These are phyloP conservation scores for Russula sp. DNA, from an alignment of 768 basidiomycete genomes.

Conservation along the genomic window DNA sequence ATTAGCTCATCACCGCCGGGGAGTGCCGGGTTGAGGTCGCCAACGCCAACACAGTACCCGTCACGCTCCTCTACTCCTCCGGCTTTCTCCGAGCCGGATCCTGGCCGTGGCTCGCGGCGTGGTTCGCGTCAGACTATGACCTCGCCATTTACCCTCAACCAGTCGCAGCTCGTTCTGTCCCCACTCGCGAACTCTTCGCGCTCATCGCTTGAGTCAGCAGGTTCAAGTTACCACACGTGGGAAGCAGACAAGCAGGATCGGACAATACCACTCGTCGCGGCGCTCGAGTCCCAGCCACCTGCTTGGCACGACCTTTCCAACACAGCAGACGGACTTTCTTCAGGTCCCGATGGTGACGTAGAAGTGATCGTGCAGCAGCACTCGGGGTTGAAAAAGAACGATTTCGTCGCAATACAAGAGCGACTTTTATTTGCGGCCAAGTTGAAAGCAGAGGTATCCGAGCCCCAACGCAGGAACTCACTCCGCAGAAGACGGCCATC, in stretches of 20 bases:
- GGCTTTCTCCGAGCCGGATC: constrained; percentile 45
- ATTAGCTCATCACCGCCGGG: constrained; percentile 46
- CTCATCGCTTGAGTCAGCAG: constrained; percentile 74
- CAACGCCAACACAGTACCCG: constrained; percentile 61
- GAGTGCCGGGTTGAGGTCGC: constrained; percentile 50
- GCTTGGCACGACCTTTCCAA: constrained; percentile 62
- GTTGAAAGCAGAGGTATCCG: constrained; percentile 54
- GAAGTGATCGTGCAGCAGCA: constrained; percentile 65
- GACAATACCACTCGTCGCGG: constrained; percentile 52
- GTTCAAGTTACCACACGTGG: constrained; percentile 85
- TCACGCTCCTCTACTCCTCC: constrained; percentile 56
- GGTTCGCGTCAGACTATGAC: constrained; percentile 35
- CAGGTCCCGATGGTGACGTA: constrained; percentile 51
- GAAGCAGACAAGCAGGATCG: constrained; percentile 58
- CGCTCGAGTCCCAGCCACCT: constrained; percentile 48
- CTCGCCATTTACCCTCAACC: constrained; percentile 51
- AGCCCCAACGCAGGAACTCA: constrained; percentile 64
- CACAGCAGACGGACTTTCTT: constrained; percentile 45
- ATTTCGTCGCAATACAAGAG: constrained; percentile 72
- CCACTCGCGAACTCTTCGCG: constrained; percentile 72
- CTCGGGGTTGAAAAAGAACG: constrained; percentile 65
- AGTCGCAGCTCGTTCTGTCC: constrained; percentile 62
- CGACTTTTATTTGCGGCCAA: constrained; percentile 65
- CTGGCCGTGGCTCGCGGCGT: constrained; percentile 8
- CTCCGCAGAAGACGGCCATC: constrained; percentile 73